Base-by-base conservation (phyloP, 1,139 yeast species). In the Yamadazyma diddensiae region DNA sequence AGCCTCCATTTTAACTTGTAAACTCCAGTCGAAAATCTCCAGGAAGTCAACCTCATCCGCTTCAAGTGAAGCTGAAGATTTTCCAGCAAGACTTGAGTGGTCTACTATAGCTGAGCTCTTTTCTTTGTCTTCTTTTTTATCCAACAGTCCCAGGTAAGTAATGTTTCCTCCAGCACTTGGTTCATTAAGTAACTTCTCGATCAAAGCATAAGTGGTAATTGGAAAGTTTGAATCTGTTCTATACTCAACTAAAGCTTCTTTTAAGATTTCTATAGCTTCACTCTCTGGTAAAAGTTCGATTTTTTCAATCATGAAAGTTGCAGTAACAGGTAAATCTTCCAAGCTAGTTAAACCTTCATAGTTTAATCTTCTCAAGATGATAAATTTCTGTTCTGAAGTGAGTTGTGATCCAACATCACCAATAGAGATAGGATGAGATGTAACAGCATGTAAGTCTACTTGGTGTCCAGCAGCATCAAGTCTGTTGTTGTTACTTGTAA, bases 1-100 rank as follows among this genome's bases (percentile, higher is more conserved):
- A 2, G 79, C 80, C 33, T 64, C 62, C 15, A 67, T 42, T 37
- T 55, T 61, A 5, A 51, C 48, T 41, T 57, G 57, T 28, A 67
- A 52, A 15, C 52, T 51, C 50, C 62, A 58, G 23, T 43, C 30
- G 24, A 33, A 31, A 15, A 52, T 53, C 17, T 33, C 26, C 10
- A 12, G 23, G 19, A 37, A 30, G 14, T 36, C 27, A 4, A 19
- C 33, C 3, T 29, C 33, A n/a, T 17, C 15, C 6, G 33, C 34
- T 26, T 37, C 41, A 10, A 28, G 25, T 19, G 37, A 30, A 20
- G 13, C 18, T 3, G 13, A 15, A 10, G 22, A 21, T 9, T 6
- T 7, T 4, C 15, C 18, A 10, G 15, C 17, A 10, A 21, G 14
- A 15, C 30, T 28, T n/a, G 6, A 8, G 9, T 22, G 25, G 6